phyloP scores from a whole-genome alignment of 768 basidiomycete genomes.

The Lactarius quietus region DNA sequence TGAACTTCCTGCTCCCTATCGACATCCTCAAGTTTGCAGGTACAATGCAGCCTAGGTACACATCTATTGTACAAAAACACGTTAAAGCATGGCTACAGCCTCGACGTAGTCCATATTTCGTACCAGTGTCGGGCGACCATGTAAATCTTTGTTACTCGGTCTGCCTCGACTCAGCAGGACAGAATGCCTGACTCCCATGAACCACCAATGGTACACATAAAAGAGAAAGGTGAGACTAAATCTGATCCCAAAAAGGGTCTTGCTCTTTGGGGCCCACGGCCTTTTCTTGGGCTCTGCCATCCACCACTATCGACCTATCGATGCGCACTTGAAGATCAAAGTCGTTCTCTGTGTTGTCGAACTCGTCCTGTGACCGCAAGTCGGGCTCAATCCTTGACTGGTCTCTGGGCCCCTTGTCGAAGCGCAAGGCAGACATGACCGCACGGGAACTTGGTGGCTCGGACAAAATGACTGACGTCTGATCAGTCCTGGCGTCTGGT shows the following conservation, averaged over 20 bases:
- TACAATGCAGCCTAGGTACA: background rate
- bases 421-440: background rate
- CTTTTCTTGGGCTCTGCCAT: background rate
- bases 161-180: background rate
- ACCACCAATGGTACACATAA: background rate
- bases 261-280: background rate
- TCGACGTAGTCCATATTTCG: background rate
- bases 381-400: background rate
- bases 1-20: background rate
- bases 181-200: background rate
- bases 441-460: background rate
- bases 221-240: background rate
- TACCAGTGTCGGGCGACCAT: background rate
- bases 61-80: background rate
- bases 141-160: background rate
- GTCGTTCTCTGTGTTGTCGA: conserved; percentile 6
- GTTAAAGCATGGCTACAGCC: background rate
- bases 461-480: background rate
- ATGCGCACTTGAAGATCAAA: conserved; percentile 25
- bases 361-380: background rate
- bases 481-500: conserved; percentile 27
- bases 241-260: background rate
- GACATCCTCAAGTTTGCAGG: background rate
- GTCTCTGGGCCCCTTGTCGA: background rate
- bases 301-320: conserved; percentile 11